Percentiles rank a stretch among this genome's conserved stretches.
These are phyloP conservation scores for Calocybe cyanea DNA, from an alignment of 768 basidiomycete species.

Conservation along the genomic window DNA sequence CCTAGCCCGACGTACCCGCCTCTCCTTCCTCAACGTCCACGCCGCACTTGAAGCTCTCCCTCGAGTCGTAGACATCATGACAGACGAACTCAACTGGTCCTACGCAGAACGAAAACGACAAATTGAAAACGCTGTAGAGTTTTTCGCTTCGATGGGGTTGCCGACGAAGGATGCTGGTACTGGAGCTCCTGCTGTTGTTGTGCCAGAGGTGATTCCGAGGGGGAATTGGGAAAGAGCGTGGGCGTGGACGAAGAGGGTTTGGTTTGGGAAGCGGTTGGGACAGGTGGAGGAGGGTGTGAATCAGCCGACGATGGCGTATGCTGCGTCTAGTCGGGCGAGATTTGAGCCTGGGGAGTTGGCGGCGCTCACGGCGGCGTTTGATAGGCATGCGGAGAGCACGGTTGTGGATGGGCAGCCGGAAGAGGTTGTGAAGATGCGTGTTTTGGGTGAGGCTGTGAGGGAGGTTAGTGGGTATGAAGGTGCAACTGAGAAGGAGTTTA, in stretches of 20 bases:
- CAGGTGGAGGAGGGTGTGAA: constrained; percentile 2
- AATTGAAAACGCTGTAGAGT: constrained; percentile 52
- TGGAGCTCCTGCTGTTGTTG: neutral
- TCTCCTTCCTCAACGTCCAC: constrained; percentile 90
- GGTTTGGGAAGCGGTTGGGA: constrained; percentile 22
- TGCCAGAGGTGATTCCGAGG: constrained; percentile 22
- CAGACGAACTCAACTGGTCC: constrained; percentile 78
- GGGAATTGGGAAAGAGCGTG: constrained; percentile 24
- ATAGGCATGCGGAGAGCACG: constrained; percentile 22
- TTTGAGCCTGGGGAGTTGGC: constrained; percentile 44
- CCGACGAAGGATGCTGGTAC: constrained; percentile 43
- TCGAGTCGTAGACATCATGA: constrained; percentile 88
- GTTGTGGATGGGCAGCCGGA: constrained; percentile 20
- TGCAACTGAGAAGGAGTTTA: constrained; percentile 11
- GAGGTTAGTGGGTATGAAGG: constrained; percentile 56
- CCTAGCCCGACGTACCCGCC: constrained; percentile 84
- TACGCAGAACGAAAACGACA: constrained; percentile 54
- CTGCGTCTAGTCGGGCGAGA: constrained; percentile 32
- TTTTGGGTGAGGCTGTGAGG: constrained; percentile 37
- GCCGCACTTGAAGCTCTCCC: constrained; percentile 84
- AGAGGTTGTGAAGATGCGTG: constrained; percentile 34
- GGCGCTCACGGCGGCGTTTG: constrained; percentile 36
- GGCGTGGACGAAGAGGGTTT: constrained; percentile 38
- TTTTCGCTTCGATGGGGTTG: constrained; percentile 86
- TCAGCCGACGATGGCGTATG: constrained; percentile 12